Base-by-base conservation (phyloP, 2,329 filamentous ascomycete species). In the Ophiocordyceps camponoti-rufipedis region DNA sequence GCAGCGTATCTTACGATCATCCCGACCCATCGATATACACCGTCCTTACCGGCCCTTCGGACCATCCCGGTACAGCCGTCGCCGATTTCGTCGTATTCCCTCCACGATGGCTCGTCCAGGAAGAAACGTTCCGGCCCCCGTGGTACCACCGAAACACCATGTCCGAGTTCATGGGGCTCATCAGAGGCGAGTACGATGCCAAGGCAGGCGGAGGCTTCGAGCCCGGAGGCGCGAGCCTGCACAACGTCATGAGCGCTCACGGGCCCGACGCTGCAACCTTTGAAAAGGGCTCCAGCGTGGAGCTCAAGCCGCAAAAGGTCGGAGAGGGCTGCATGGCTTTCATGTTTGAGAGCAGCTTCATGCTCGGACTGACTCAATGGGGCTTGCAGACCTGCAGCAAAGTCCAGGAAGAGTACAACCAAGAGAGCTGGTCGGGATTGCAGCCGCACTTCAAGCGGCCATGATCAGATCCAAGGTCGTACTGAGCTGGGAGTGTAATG, bases 21-120 rank as follows among this genome's bases (percentile, higher is more conserved):
- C 82, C 82, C 0, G 84, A 88, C 55, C 84, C 84, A 0, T 79
- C 73, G 48, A 87, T 89, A 58, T 88, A 79, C 64, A 87, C 77
- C 0, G 80, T 85, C 4, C 65, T 83, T 4, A 78, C 80, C 1
- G 78, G 75, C 1, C 75, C 71, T 9, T 76, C 75, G 2, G 63
- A 70, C 2, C 70, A 69, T 1, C 68, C 74, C 0, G 76, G 78
- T 9, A 80, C 80, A 0, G 77, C 80, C 18, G 62, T 82, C 6
- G 78, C 77, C 9, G 81, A 85, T 61, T 84, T 85, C 52, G 76
- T 84, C 56, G 77, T 83, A 60, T 84, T 85, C 62, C 78, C 80
- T 3, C 80, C 80, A 0, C 69, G 80, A 28, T 85, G 80, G 80
- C 70, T 82, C 23, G 78, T 82, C 0, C 72, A 70, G 9, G 76